Percentiles rank a stretch among this genome's conserved stretches.
These are phyloP conservation scores for Phanerodontia chrysosporium DNA, from an alignment of 768 basidiomycete species.

Conservation along the genomic window DNA sequence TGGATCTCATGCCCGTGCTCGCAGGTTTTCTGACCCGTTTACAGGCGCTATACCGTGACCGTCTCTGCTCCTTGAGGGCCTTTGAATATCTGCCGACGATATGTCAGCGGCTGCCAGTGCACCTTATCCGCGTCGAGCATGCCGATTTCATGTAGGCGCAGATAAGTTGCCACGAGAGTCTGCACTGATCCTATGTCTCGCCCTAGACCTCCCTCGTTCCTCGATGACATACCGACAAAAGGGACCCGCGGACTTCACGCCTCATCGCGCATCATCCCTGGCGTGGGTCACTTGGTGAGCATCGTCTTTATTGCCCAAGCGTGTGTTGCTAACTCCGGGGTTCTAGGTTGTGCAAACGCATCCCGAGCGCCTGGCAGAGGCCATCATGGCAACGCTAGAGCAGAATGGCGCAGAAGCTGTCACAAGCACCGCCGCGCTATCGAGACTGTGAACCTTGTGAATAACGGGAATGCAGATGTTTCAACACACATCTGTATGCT, in stretches of 20 bases:
- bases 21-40: slow-evolving; percentile 3
- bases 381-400: background rate
- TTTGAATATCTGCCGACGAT: background rate
- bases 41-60: slow-evolving; percentile 2
- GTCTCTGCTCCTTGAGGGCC: slow-evolving; percentile 3
- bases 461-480: no score
- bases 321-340: background rate
- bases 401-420: background rate
- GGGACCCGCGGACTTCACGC: slow-evolving; percentile 5
- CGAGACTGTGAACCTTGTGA: no score
- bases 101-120: slow-evolving; percentile 5
- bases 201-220: background rate
- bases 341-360: slow-evolving; percentile 7
- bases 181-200: background rate
- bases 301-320: background rate
- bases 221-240: slow-evolving; percentile 2
- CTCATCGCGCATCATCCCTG: background rate
- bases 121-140: slow-evolving; percentile 14
- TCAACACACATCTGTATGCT: no score
- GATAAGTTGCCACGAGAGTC: background rate
- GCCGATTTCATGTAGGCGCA: slow-evolving; percentile 10
- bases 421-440: no score
- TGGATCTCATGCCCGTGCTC: slow-evolving; percentile 7
- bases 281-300: slow-evolving; percentile 10
- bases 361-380: slow-evolving; percentile 2